phyloP scores from a whole-genome alignment of 176 grass and related monocot genomes.

The Chloris gayana region DNA sequence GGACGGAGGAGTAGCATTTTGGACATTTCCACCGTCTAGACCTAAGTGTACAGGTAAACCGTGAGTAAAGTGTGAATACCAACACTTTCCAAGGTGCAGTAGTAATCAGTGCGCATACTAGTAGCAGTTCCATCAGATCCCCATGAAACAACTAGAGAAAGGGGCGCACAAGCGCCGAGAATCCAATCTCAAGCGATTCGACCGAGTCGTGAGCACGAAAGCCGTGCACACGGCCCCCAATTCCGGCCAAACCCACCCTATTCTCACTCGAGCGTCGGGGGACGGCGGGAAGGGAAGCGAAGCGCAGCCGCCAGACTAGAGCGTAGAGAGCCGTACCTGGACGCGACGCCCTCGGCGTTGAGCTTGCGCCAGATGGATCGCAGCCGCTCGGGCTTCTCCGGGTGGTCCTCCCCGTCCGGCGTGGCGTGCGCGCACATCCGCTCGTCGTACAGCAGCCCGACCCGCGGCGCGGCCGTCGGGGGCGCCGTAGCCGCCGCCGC shows the following conservation, averaged over 20 bases:
- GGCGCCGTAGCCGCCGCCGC: background rate
- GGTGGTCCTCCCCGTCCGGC: conserved; percentile 65
- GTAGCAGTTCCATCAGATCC: background rate
- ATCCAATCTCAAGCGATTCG: background rate
- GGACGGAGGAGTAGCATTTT: too few species aligned
- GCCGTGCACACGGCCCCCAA: background rate
- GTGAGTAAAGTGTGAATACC: background rate
- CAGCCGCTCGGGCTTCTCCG: conserved; percentile 84
- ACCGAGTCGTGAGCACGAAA: background rate
- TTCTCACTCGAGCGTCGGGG: background rate
- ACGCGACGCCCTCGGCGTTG: conserved; percentile 55
- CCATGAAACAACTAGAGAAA: background rate
- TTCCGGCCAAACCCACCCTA: background rate
- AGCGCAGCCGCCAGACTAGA: background rate
- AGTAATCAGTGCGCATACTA: background rate
- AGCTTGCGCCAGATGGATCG: conserved; percentile 88
- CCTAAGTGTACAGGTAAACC: background rate
- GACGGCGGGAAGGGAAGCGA: background rate
- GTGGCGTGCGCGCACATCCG: conserved; percentile 89
- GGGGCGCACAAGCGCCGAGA: background rate
- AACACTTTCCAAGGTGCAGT: background rate
- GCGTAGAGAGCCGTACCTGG: conserved; percentile 43
- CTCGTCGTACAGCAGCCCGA: conserved; percentile 92
- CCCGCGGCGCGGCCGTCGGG: conserved; percentile 15
- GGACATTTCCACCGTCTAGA: background rate